These are phyloP conservation scores for Mycena galericulata DNA, from an alignment of 768 basidiomycete species.

Conservation along the genomic window DNA sequence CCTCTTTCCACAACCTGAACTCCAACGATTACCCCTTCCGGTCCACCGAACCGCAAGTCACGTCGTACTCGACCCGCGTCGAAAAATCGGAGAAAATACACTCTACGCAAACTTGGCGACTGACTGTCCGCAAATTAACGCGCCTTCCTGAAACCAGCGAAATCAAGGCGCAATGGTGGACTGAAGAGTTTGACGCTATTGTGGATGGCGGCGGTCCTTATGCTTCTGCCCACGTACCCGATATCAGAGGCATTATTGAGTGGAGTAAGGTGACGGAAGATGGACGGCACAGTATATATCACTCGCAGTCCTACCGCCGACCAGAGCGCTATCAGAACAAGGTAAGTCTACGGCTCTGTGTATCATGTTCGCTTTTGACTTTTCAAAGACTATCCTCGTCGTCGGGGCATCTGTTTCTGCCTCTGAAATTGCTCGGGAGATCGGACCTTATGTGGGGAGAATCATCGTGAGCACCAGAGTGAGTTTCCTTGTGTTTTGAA, in stretches of 20 bases:
- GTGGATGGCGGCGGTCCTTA: slow-evolving; percentile 48
- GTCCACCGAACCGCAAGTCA: slow-evolving; percentile 32
- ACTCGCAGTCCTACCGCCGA: slow-evolving; percentile 47
- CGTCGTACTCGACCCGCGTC: slow-evolving; percentile 53
- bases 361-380: background rate
- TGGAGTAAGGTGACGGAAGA: slow-evolving; percentile 42
- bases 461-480: slow-evolving; percentile 37
- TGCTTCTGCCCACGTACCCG: slow-evolving; percentile 46
- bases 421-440: slow-evolving; percentile 40
- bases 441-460: slow-evolving; percentile 27
- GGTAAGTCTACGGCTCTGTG: slow-evolving; percentile 30
- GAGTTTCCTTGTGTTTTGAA: slow-evolving; percentile 8
- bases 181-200: slow-evolving; percentile 48
- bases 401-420: slow-evolving; percentile 36
- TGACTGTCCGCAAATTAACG: slow-evolving; percentile 37
- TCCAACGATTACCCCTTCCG: slow-evolving; percentile 39
- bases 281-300: slow-evolving; percentile 36
- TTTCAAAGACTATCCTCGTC: slow-evolving; percentile 31
- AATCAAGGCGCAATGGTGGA: slow-evolving; percentile 42
- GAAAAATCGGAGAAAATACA: slow-evolving; percentile 47
- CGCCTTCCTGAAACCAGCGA: slow-evolving; percentile 29
- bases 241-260: slow-evolving; percentile 42
- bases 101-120: slow-evolving; percentile 33
- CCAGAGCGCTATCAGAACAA: slow-evolving; percentile 46
- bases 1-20: slow-evolving; percentile 46